Evolutionary conservation across 768 basidiomycete species (phyloP).

Genomic region (Trametes maxima): DNA sequence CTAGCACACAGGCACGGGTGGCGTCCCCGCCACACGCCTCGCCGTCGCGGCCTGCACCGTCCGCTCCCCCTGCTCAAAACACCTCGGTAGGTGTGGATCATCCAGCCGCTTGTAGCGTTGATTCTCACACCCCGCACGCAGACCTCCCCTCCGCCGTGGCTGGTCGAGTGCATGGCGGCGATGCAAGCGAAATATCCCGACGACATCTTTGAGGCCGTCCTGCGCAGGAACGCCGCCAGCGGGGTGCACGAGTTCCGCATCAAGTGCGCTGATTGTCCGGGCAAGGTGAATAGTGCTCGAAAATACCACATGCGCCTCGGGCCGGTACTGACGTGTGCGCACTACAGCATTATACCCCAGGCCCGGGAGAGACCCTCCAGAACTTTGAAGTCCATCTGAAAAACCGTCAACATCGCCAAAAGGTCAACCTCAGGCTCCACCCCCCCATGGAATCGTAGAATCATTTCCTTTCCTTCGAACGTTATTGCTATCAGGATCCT

Average conservation of each 20-base stretch:
- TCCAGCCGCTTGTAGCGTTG: neutral
- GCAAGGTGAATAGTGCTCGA: constrained; percentile 64
- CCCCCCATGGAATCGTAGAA: constrained; percentile 21
- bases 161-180: constrained; percentile 61
- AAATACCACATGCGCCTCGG: neutral
- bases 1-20: neutral
- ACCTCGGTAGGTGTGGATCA: constrained; percentile 15
- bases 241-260: constrained; percentile 85
- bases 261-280: constrained; percentile 90
- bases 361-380: constrained; percentile 79
- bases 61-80: constrained; percentile 15
- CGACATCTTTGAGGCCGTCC: constrained; percentile 80
- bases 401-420: constrained; percentile 77
- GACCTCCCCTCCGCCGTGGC: constrained; percentile 66
- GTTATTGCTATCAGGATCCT: constrained; percentile 24
- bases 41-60: constrained; percentile 10
- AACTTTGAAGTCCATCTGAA: constrained; percentile 95
- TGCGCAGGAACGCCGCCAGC: constrained; percentile 53
- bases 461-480: constrained; percentile 1
- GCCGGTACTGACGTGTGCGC: constrained; percentile 18
- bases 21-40: constrained; percentile 15
- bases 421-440: constrained; percentile 61
- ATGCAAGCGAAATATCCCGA: constrained; percentile 76
- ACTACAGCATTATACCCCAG: constrained; percentile 82
- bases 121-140: constrained; percentile 11